A percentile compares a stretch with the other conserved stretches of the same genome.
phyloP scores from a whole-genome alignment of 352 stramenopile genomes.

The Plasmopara halstedii region DNA sequence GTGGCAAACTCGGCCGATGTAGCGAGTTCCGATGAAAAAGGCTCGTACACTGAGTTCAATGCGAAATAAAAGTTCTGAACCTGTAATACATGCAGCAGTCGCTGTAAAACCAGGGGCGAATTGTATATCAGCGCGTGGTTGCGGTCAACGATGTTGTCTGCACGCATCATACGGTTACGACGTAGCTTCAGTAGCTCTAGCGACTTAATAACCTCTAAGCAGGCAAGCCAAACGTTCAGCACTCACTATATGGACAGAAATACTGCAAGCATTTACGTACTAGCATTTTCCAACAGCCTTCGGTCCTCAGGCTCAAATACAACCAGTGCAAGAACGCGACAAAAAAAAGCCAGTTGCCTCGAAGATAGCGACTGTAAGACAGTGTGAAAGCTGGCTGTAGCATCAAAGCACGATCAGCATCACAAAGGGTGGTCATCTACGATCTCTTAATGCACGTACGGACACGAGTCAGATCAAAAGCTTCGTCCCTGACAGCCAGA shows the following conservation, averaged over 20 bases:
- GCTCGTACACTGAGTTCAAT: constrained; percentile 74
- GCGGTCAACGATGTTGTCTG: constrained; percentile 85
- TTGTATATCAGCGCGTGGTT: constrained; percentile 93
- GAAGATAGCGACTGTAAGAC: constrained; percentile 87
- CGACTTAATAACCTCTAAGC: constrained; percentile 88
- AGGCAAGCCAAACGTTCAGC: too few species aligned
- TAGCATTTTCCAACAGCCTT: constrained; percentile 86
- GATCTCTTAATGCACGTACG: constrained; percentile 28
- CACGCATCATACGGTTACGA: constrained; percentile 61
- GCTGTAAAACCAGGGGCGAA: constrained; percentile 58
- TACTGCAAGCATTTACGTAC: constrained; percentile 24
- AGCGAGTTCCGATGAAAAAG: constrained; percentile 73
- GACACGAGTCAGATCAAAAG: constrained; percentile 70
- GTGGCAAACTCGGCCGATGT: constrained; percentile 77
- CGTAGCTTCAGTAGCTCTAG: constrained; percentile 88
- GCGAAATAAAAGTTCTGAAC: constrained; percentile 85
- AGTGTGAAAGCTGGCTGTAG: constrained; percentile 82
- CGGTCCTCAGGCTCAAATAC: constrained; percentile 95
- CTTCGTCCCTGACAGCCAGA: constrained; percentile 77
- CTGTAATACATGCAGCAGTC: constrained; percentile 63
- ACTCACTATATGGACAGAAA: too few species aligned
- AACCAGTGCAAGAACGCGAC: constrained; percentile 91
- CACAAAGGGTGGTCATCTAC: background rate
- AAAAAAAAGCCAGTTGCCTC: constrained; percentile 93
- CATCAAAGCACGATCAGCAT: background rate